Evolutionary conservation across 345 rosid genomes (phyloP).

Genomic region (Pseudoturritis turrita): DNA sequence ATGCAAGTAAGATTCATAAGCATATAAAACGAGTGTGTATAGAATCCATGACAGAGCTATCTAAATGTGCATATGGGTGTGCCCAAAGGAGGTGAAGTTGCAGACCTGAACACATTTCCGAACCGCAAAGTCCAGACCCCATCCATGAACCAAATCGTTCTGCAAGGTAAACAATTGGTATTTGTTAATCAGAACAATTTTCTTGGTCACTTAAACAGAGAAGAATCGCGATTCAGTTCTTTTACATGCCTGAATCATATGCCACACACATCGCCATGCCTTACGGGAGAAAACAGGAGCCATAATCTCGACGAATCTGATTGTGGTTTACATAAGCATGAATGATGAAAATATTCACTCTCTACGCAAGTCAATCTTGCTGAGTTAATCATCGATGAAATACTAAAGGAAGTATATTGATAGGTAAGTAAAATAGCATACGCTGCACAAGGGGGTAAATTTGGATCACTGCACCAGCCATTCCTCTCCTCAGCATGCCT

Average conservation of each 20-base stretch:
- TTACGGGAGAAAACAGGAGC: slow-evolving; percentile 90
- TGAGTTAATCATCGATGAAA: neutral
- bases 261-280: slow-evolving; percentile 98
- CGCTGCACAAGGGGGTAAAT: slow-evolving; percentile 97
- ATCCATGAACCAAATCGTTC: slow-evolving; percentile 80
- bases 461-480: slow-evolving; percentile 78
- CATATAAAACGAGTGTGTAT: neutral
- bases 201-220: neutral
- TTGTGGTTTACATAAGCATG: neutral
- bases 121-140: slow-evolving; percentile 75
- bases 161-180: slow-evolving; percentile 16
- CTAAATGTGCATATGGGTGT: neutral
- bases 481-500: slow-evolving; percentile 77
- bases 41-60: neutral
- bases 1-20: neutral
- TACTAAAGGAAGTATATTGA: neutral
- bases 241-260: slow-evolving; percentile 76
- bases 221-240: neutral
- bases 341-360: neutral
- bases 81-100: neutral
- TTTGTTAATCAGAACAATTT: neutral
- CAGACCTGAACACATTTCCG: slow-evolving; percentile 65
- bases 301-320: slow-evolving; percentile 97
- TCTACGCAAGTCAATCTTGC: neutral
- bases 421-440: slow-evolving; percentile 35